Evolutionary conservation across 2,329 filamentous ascomycete species (phyloP).

Genomic region (Ceratocystiopsis minuta): DNA sequence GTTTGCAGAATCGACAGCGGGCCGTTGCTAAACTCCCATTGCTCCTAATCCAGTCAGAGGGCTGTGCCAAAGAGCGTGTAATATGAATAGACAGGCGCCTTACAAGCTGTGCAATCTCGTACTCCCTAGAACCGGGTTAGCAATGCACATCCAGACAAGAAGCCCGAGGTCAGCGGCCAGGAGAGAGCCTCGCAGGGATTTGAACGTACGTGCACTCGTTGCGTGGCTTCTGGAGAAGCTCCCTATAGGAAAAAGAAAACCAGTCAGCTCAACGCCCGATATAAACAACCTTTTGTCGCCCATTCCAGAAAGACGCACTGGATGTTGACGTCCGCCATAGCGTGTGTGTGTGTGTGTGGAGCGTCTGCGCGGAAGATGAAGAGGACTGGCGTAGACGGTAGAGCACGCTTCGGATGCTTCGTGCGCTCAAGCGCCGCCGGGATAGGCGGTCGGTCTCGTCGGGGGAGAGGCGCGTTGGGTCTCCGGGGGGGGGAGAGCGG

Average conservation of each 20-base stretch:
- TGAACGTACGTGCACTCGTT: conserved; percentile 10
- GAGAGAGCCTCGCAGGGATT: too few species aligned
- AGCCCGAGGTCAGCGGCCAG: neutral
- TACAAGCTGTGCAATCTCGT: conserved; percentile 59
- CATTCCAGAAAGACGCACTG: conserved; percentile 3
- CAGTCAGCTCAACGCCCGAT: neutral
- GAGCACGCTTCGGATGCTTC: too few species aligned
- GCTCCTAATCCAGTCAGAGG: conserved; percentile 20
- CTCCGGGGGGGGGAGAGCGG: too few species aligned
- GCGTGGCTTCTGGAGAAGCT: conserved; percentile 10
- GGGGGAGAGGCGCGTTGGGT: too few species aligned
- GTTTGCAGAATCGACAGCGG: conserved; percentile 84
- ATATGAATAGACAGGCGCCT: conserved; percentile 5
- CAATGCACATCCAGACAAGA: neutral
- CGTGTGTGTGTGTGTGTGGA: neutral
- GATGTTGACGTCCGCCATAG: conserved; percentile 10
- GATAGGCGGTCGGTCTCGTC: too few species aligned
- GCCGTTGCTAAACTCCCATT: conserved; percentile 32
- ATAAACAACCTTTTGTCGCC: too few species aligned
- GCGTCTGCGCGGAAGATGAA: neutral
- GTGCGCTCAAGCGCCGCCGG: too few species aligned
- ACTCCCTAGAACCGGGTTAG: conserved; percentile 42
- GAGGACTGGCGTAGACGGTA: neutral
- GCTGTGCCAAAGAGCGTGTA: too few species aligned
- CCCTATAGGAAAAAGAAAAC: conserved; percentile 2